phyloP scores from a whole-genome alignment of 306 rosid species.

The Rosa lucieae region DNA sequence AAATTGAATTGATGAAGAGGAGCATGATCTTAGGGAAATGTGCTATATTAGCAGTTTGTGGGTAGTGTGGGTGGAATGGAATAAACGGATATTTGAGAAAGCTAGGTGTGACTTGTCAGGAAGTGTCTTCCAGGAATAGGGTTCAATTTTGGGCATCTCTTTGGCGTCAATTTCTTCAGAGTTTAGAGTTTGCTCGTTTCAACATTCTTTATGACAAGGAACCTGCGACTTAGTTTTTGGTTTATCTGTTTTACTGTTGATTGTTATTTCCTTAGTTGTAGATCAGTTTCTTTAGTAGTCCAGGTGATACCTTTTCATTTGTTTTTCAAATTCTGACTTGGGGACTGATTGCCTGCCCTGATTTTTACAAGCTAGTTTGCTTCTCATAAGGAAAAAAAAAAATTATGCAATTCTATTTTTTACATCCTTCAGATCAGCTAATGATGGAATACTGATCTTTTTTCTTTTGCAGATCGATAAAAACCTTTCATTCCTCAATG shows the following conservation, averaged over 20 bases:
- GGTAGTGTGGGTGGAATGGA: neutral
- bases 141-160: neutral
- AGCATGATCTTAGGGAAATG: neutral
- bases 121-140: too few species aligned
- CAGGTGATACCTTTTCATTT: neutral
- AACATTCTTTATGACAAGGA: neutral
- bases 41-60: too few species aligned
- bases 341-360: neutral
- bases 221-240: neutral
- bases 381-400: neutral
- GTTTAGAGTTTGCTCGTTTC: neutral
- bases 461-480: constrained; percentile 56
- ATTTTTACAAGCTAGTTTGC: neutral
- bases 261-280: neutral
- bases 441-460: constrained; percentile 6
- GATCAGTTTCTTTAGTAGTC: neutral
- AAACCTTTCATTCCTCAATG: constrained; percentile 65
- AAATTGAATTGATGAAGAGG: neutral
- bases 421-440: neutral
- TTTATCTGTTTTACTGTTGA: neutral
- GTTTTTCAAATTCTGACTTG: neutral
- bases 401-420: neutral
- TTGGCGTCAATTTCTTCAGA: neutral
- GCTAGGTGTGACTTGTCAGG: neutral
- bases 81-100: neutral